These are phyloP conservation scores for Xylariaceae sp. DNA, from an alignment of 2,329 filamentous ascomycete species.

Conservation along the genomic window DNA sequence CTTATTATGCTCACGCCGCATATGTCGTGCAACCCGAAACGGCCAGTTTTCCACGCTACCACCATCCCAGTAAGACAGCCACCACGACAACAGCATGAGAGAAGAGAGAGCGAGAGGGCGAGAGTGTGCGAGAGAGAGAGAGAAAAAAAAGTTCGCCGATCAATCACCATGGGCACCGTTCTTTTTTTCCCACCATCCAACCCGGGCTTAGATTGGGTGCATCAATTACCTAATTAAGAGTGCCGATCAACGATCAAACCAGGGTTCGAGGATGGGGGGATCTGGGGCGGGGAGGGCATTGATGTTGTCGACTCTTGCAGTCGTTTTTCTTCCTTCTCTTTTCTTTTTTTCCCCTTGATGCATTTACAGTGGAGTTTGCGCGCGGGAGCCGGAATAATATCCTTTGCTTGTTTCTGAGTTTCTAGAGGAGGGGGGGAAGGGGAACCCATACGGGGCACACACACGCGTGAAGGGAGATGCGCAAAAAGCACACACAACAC, in stretches of 20 bases:
- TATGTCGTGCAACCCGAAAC: constrained; percentile 20
- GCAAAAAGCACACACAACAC: not conserved
- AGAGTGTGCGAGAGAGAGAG: too few relatives aligned
- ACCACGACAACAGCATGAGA: too few relatives aligned
- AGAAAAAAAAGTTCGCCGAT: too few relatives aligned
- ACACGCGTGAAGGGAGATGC: not conserved
- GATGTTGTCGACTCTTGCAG: too few relatives aligned
- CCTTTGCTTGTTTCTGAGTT: constrained; percentile 3
- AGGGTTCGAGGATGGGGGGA: not conserved
- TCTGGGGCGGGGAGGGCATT: not conserved
- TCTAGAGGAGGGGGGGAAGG: not conserved
- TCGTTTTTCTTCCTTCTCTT: not conserved
- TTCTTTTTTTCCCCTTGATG: constrained; percentile 8
- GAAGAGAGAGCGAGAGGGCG: too few relatives aligned
- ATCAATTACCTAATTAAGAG: not conserved
- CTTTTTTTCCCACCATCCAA: not conserved
- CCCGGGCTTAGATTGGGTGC: not conserved
- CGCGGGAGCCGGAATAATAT: constrained; percentile 5
- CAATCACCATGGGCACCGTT: not conserved
- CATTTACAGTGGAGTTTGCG: constrained; percentile 18
- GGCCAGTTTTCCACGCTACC: constrained; percentile 1
- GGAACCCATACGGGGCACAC: not conserved
- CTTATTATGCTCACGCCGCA: constrained; percentile 2
- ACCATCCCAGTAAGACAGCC: not conserved
- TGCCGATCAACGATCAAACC: not conserved